phyloP scores from a whole-genome alignment of 805 yeast genomes.

The Candida tibetensis region DNA sequence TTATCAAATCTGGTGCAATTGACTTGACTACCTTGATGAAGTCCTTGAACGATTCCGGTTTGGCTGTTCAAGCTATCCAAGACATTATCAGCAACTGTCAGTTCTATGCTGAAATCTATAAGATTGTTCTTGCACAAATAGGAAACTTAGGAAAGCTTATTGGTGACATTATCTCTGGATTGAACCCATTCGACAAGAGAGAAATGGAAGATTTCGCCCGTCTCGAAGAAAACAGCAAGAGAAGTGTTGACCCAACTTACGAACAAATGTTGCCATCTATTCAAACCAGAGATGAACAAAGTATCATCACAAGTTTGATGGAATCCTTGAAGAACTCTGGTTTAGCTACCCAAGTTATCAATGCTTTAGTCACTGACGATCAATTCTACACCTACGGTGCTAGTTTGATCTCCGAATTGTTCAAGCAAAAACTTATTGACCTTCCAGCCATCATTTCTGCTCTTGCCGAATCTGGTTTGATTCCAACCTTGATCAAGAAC shows the following conservation, averaged over 20 bases:
- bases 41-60: slow-evolving; percentile 42
- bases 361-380: slow-evolving; percentile 35
- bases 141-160: slow-evolving; percentile 29
- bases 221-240: slow-evolving; percentile 3
- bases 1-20: slow-evolving; percentile 31
- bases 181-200: slow-evolving; percentile 20
- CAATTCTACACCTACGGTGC: slow-evolving; percentile 40
- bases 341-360: slow-evolving; percentile 38
- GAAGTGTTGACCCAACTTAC: slow-evolving; percentile 1
- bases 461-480: slow-evolving; percentile 34
- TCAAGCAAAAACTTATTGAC: slow-evolving; percentile 27
- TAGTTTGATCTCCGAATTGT: slow-evolving; percentile 29
- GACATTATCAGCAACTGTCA: slow-evolving; percentile 36
- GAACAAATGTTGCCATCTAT: slow-evolving; percentile 3
- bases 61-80: slow-evolving; percentile 35
- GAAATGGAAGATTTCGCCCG: slow-evolving; percentile 9
- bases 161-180: slow-evolving; percentile 21
- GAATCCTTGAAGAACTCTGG: slow-evolving; percentile 44
- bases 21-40: slow-evolving; percentile 36
- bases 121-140: slow-evolving; percentile 31
- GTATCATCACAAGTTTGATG: slow-evolving; percentile 31
- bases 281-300: slow-evolving; percentile 9
- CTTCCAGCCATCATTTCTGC: slow-evolving; percentile 27
- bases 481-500: slow-evolving; percentile 34
- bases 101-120: slow-evolving; percentile 38